Conservation (phyloP, 2,329 filamentous ascomycete species). For the Pseudogymnoascus pannorum region DNA sequence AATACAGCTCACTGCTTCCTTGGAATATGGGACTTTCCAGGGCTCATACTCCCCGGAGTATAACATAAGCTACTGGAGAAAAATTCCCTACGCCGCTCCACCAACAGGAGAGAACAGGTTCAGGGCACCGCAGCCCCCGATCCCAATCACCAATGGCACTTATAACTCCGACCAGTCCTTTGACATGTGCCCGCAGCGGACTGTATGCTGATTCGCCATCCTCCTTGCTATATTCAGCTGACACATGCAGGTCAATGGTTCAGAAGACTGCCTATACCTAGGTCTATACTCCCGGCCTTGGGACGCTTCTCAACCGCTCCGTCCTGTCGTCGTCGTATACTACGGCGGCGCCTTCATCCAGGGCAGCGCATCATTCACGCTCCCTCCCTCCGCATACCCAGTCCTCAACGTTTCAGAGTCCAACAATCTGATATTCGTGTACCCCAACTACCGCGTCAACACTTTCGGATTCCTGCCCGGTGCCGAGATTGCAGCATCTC, state of each 20-base stretch:
- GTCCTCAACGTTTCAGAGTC: conserved; percentile 45
- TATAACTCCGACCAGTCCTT: conserved; percentile 50
- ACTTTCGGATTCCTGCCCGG: conserved; percentile 63
- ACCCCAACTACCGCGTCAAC: conserved; percentile 57
- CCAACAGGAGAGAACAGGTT: conserved; percentile 52
- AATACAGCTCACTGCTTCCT: conserved; percentile 30
- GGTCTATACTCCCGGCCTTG: conserved; percentile 54
- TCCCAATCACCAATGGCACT: conserved; percentile 37
- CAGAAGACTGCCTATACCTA: conserved; percentile 56
- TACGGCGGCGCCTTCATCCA: conserved; percentile 56
- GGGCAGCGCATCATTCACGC: conserved; percentile 45
- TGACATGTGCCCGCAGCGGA: conserved; percentile 52
- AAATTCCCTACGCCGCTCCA: conserved; percentile 54
- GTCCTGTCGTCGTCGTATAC: conserved; percentile 53
- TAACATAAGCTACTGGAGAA: conserved; percentile 52
- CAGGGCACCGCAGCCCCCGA: conserved; percentile 50
- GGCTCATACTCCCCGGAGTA: conserved; percentile 44
- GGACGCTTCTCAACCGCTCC: conserved; percentile 35
- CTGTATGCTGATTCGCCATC: conserved; percentile 27
- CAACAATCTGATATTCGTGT: conserved; percentile 48
- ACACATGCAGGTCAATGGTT: conserved; percentile 36
- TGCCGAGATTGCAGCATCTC: conserved; percentile 41
- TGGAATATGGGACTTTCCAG: conserved; percentile 45
- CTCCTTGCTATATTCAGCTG: background rate
- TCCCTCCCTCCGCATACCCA: conserved; percentile 51